phyloP scores from a whole-genome alignment of 2,329 filamentous ascomycete genomes.

The Calonectria pseudoreteaudii region DNA sequence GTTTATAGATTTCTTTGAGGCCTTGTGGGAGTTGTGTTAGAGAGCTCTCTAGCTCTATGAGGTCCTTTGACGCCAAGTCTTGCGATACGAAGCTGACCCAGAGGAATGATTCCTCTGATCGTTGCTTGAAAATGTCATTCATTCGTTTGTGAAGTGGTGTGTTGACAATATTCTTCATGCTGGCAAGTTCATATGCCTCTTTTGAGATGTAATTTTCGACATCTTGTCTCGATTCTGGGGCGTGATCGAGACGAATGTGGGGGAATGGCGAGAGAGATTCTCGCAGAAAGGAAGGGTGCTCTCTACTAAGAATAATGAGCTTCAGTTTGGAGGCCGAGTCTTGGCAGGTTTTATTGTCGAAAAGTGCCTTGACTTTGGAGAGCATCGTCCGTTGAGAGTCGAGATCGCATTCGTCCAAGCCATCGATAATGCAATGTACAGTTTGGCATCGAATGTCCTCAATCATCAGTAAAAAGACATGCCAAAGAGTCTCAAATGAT shows the following conservation, averaged over 20 bases:
- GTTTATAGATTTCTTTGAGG: not conserved
- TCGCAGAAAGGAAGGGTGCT: not conserved
- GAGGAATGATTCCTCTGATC: constrained; percentile 4
- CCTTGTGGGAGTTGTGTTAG: not conserved
- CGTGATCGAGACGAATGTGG: not conserved
- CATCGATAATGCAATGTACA: constrained; percentile 2
- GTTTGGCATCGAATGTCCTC: not conserved
- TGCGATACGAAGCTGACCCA: constrained; percentile 10
- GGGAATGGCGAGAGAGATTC: not conserved
- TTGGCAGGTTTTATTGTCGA: no score
- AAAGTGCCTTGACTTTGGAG: not conserved
- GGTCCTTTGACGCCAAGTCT: not conserved
- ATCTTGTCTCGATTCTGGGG: not conserved
- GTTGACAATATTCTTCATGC: no score
- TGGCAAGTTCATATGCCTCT: not conserved
- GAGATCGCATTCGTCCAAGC: constrained; percentile 12
- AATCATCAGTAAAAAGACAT: not conserved
- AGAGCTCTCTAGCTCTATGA: not conserved
- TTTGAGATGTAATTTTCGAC: not conserved
- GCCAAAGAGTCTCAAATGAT: not conserved
- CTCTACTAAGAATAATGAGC: not conserved
- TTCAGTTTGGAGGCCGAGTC: not conserved
- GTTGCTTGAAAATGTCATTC: not conserved
- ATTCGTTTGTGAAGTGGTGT: not conserved
- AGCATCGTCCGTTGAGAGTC: not conserved